A percentile compares a stretch with the other conserved stretches of the same genome.
Evolutionary conservation across 2,329 filamentous ascomycete genomes (phyloP).

Genomic region (Cladosporium austrohemisphaericum): DNA sequence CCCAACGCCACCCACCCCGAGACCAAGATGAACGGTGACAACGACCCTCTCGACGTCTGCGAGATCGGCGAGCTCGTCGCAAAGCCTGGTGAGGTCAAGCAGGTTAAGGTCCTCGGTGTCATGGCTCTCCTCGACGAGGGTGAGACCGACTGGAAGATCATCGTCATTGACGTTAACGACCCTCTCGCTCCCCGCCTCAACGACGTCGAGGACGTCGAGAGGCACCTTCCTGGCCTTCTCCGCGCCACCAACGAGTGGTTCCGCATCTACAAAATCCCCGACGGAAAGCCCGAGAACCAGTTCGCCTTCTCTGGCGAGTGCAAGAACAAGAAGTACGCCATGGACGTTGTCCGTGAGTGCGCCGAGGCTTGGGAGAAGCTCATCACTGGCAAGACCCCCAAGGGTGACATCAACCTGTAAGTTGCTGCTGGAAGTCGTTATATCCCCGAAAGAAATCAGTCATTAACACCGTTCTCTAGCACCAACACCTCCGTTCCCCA

Average conservation of each 20-base stretch:
- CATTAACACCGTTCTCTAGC: constrained; percentile 45
- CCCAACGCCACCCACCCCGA: constrained; percentile 93
- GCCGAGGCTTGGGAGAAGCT: constrained; percentile 96
- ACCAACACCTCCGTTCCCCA: constrained; percentile 74
- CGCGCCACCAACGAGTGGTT: constrained; percentile 99
- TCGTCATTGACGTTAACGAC: constrained; percentile 98
- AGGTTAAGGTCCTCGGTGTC: constrained; percentile 98
- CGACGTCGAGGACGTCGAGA: constrained; percentile 98
- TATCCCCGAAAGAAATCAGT: not conserved
- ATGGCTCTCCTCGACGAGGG: constrained; percentile 99
- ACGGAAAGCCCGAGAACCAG: constrained; percentile 99
- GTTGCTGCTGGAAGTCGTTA: constrained; percentile 36
- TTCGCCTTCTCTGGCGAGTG: constrained; percentile 99
- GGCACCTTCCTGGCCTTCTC: constrained; percentile 92
- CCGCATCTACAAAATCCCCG: constrained; percentile 99
- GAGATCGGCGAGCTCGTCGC: constrained; percentile 98
- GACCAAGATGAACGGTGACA: constrained; percentile 99
- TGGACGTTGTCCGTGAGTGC: constrained; percentile 93
- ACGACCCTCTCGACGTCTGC: constrained; percentile 98
- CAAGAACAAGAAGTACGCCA: constrained; percentile 99
- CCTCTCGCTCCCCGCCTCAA: constrained; percentile 94
- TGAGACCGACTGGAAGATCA: constrained; percentile 99
- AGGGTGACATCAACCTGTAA: constrained; percentile 77
- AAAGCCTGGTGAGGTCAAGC: constrained; percentile 95
- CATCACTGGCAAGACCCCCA: constrained; percentile 80